Evolutionary conservation across 257 asterid species (phyloP).

Genomic region (Nicotiana paniculata): DNA sequence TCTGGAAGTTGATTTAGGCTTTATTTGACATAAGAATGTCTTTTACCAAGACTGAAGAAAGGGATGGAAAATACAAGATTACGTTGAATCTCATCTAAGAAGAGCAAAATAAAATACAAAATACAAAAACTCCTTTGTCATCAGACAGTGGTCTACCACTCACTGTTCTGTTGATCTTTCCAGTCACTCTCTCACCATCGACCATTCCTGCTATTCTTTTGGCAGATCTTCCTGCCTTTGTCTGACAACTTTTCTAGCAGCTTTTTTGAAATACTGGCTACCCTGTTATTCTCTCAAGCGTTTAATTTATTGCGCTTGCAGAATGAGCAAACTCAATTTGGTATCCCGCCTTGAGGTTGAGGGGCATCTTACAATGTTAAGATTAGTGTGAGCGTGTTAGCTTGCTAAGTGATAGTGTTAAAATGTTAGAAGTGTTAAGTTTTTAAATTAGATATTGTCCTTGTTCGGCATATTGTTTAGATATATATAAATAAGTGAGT

Average conservation of each 20-base stretch:
- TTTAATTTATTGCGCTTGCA: not conserved
- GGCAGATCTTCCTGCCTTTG: not conserved
- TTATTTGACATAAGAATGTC: not conserved
- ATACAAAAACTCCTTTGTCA: too few relatives aligned
- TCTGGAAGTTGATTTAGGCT: not conserved
- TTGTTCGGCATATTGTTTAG: not conserved
- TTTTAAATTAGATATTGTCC: not conserved
- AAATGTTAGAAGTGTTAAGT: not conserved
- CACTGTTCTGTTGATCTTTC: too few relatives aligned
- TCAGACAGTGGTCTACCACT: too few relatives aligned
- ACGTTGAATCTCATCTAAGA: too few relatives aligned
- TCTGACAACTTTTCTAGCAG: not conserved
- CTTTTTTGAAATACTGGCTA: not conserved
- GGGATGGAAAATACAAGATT: not conserved
- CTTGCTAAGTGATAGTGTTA: not conserved
- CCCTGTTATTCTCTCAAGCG: not conserved
- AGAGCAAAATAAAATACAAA: too few relatives aligned
- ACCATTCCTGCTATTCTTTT: not conserved
- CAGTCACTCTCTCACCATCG: not conserved
- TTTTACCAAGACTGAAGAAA: not conserved
- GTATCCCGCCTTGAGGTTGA: constrained; percentile 3
- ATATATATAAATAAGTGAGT: not conserved
- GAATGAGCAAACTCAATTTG: not conserved
- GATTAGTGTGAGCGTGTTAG: not conserved
- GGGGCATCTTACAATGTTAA: not conserved